These are phyloP conservation scores for Penicillium verhagenii DNA, from an alignment of 495 filamentous ascomycete species.

Conservation along the genomic window DNA sequence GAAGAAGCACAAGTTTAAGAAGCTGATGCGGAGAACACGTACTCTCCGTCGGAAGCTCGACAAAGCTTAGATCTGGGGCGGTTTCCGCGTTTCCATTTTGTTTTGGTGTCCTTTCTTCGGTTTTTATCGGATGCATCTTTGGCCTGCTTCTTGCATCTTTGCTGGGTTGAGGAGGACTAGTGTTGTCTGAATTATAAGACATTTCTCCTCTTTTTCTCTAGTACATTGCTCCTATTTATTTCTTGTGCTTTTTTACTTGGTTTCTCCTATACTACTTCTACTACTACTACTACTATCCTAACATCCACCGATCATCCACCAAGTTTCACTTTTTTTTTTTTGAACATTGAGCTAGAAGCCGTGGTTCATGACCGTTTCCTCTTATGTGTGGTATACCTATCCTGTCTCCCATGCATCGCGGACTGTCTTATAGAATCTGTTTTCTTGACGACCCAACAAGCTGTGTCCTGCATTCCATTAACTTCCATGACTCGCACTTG, in stretches of 20 bases:
- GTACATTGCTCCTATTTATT: constrained; percentile 18
- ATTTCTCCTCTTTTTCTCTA: constrained; percentile 20
- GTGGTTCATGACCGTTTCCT: constrained; percentile 5
- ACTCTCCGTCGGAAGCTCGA: constrained; percentile 87
- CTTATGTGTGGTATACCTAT: constrained; percentile 12
- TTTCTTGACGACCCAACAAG: constrained; percentile 7
- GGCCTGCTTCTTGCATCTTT: constrained; percentile 29
- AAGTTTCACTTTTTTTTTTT: neutral
- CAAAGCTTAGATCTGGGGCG: constrained; percentile 34
- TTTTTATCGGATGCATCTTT: constrained; percentile 27
- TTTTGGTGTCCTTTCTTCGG: constrained; percentile 7
- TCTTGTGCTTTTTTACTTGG: constrained; percentile 6
- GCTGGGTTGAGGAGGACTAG: constrained; percentile 15
- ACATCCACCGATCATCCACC: constrained; percentile 20
- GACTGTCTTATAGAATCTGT: constrained; percentile 21
- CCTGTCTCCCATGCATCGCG: constrained; percentile 15
- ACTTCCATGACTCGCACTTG: neutral
- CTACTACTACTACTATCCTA: constrained; percentile 16
- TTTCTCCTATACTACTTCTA: constrained; percentile 7
- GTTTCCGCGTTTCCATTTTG: constrained; percentile 7
- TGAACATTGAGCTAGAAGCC: neutral
- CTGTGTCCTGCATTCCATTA: neutral
- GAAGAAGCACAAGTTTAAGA: constrained; percentile 99
- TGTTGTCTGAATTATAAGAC: constrained; percentile 24
- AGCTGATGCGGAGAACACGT: constrained; percentile 89